These are phyloP conservation scores for Epithele typhae DNA, from an alignment of 768 basidiomycete species.

Conservation along the genomic window DNA sequence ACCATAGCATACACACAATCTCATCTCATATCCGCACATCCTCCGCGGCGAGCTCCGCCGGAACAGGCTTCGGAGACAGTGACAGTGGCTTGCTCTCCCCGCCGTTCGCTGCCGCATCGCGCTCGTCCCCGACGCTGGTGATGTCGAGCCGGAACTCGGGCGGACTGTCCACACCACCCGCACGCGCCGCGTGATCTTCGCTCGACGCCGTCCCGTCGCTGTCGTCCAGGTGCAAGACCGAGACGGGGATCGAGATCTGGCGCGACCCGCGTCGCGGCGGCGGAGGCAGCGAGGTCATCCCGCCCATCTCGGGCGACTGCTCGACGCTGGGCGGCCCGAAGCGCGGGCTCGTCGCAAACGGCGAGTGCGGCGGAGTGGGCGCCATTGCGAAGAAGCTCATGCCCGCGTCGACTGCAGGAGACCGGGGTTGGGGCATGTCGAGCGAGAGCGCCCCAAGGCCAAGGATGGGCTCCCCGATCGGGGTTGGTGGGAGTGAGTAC, in stretches of 20 bases:
- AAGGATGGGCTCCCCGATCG: conserved; percentile 65
- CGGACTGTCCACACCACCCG: neutral
- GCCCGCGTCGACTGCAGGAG: too few relatives aligned
- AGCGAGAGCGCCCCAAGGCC: conserved; percentile 34
- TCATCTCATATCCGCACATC: conserved; percentile 13
- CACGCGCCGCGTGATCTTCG: neutral
- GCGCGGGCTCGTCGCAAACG: conserved; percentile 21
- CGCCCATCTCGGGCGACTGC: conserved; percentile 28
- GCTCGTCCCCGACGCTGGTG: neutral
- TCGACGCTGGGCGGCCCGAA: conserved; percentile 22
- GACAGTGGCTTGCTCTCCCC: conserved; percentile 7
- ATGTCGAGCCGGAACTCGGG: neutral
- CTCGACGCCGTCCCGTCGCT: neutral
- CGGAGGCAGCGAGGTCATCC: conserved; percentile 52
- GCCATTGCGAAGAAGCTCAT: conserved; percentile 56
- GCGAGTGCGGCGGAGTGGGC: conserved; percentile 42
- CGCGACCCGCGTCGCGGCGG: conserved; percentile 60
- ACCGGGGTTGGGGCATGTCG: conserved; percentile 31
- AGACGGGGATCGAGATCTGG: conserved; percentile 38
- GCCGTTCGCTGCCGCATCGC: neutral
- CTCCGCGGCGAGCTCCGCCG: too few relatives aligned
- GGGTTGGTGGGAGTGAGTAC: conserved; percentile 32
- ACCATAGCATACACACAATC: conserved; percentile 4
- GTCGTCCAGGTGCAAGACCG: conserved; percentile 12
- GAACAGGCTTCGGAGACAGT: conserved; percentile 10